Base-by-base conservation (phyloP, 2,329 filamentous ascomycete species). In the Cadophora sp. region DNA sequence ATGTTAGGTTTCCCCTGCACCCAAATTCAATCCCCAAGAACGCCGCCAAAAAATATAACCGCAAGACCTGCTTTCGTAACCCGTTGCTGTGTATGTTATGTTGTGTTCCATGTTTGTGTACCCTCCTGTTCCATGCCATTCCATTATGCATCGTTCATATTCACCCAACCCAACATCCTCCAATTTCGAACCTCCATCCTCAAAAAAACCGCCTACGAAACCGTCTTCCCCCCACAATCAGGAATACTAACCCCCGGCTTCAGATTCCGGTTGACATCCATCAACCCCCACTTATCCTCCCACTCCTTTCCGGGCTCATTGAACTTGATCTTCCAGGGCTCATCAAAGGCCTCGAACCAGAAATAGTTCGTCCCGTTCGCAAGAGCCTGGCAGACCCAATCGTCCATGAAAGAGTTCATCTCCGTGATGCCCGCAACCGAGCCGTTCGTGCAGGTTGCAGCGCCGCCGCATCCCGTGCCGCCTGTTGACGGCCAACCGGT, bases 321-420 rank as follows among this genome's bases (percentile, higher is more conserved):
- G 81, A 89, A 97, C 20, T 79, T 76, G 64, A 91, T 83, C 82
- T 98, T 97, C 95, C 95, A 98, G 2, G 94, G 94, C 83, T 98
- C 95, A 77, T 98, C 95, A 77, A 97, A 98, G 11, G 94, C 93
- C 77, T 94, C 92, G 78, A 98, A 97, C 95, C 95, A 98, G 77
- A 97, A 97, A 78, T 97, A 98, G 72, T 96, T 89, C 1, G 94
- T 97, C 55, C 90, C 91, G 75, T 97, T 97, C 27, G 82, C 82
- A 70, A 97, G 80, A 13, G 91, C 89, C 61, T 88, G 84, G 78
- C 95, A 98, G 0, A 98, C 89, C 90, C 92, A 98, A 70, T 88
- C 87, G 1, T 88, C 83, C 87, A 98, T 90, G 74, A 97, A 94
- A n/a, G 82, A 83, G 76, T 98, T 98, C 82, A 97, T 83, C 77